Base-by-base conservation (phyloP, 2,329 filamentous ascomycete genomes). In the Ophiostoma perfectum region DNA sequence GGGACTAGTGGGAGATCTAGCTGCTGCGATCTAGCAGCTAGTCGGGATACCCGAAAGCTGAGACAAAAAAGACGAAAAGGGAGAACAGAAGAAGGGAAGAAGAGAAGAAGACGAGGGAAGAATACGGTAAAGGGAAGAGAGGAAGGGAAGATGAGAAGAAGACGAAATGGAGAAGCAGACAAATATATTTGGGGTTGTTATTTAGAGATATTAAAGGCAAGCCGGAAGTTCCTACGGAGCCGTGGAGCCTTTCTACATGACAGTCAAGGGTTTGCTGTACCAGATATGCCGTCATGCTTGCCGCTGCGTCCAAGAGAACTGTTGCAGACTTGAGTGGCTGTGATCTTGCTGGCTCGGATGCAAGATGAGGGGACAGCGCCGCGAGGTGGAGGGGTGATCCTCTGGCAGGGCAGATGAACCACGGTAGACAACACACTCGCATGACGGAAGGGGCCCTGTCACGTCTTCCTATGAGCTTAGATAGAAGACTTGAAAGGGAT, bases 1-100 rank as follows among this genome's bases (percentile, higher is more conserved):
- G 49, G 49, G 49, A 55, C 49, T 9, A 55, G 49, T 18, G 49
- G 49, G 49, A 55, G 49, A 55, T 55, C n/a, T 12, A 36, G 49
- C 12, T 55, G 49, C 49, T 36, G 47, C 47, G 47, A 52, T 52
- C 47, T 52, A 7, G 16, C 27, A 27, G 27, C 27, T 27, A 52
- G 6, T 9, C 16, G 9, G 47, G 16, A 8, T 18, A 16, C 45
- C 45, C 45, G 14, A 47, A 45, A 47, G 45, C n/a, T 12, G 6
- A 47, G 45, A 47, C n/a, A 14, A 5, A n/a, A 47, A 5, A 5
- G 45, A 14, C n/a, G 45, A 5, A 47, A 47, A 16, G 27, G 27
- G 27, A 27, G 5, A 47, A 14, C 4, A 14, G 42, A 44, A 55
- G 12, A 55, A 55, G 6, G 18, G 11, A 27, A 27, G 18, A 27